Base-by-base conservation (phyloP, 2,329 filamentous ascomycete genomes). In the Acrodontium crateriforme region DNA sequence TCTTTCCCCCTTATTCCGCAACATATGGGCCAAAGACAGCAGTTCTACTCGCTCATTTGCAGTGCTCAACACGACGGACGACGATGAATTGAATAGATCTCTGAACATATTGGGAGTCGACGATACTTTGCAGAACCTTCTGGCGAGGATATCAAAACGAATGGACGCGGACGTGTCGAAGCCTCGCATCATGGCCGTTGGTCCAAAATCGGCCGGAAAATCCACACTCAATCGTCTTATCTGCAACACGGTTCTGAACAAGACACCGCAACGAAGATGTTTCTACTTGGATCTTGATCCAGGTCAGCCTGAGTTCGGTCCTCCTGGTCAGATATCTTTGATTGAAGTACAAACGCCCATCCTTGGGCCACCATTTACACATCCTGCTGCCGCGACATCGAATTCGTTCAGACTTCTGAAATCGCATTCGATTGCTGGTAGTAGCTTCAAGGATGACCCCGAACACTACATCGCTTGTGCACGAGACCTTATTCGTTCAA, bases 261-360 rank as follows among this genome's bases (percentile, higher is more conserved):
- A 46, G 32, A 35, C 31, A 35, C 50, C 27, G 36, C 30, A 20
- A 22, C 30, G 35, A 21, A 41, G 40, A 31, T 36, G 42, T 43
- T 65, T 62, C 30, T 58, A 78, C n/a, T 62, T 89, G 5, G 81
- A 89, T 41, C 60, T 87, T 7, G 80, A 89, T 45, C 77, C 78
- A 1, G 76, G 74, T 0, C 79, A 84, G 43, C 78, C 80, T 3
- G 80, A 85, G 45, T 84, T 78, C 47, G 69, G 69, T 0, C 65
- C 74, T 2, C 69, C 74, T 1, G 79, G 80, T 1, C 72, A 77
- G 9, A 46, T 87, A 12, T 79, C 78, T 2, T 66, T 87, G 3
- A 58, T 75, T 9, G 61, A 69, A 16, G 53, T 84, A 8, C 60
- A 57, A 1, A 53, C 62, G 16, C 69, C 74, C 0, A 73, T 81